Evolutionary conservation across 164 flowering plant genomes (phyloP), one percentile per base, ranked within the genome.

Genomic region (Hamamelis virginiana): DNA sequence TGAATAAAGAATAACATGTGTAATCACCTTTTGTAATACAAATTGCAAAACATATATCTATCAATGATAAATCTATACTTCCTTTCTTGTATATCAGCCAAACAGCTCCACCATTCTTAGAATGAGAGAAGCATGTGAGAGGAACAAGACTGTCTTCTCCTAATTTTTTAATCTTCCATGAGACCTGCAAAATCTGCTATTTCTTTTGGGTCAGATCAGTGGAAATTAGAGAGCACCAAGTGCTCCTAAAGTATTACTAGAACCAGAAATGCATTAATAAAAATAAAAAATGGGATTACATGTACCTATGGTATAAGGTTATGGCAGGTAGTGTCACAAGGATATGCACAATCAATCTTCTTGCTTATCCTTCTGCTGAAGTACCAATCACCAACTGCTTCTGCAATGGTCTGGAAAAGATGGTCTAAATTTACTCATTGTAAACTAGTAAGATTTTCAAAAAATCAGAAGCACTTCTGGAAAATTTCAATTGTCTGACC

Each of bases 321-420:
- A 68, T 80, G 91, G 74, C 98, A 92, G 47, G 86, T 77, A 13
- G 45, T 62, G 72, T 90, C 86, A 68, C 97, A 89, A 71, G 98
- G 97, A 83, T 92, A 94, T 62, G 91, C 73, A 73, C 92, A 84
- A 22, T 91, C 98, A 23, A 91, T 82, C 68, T 74, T 82, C 74
- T 84, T 88, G 68, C 78, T 72, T 51, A 68, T 69, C 8, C 47
- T 77, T 76, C 97, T 77, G 60, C 82, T 76, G 28, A 88, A 94
- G 69, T 89, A 92, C 98, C 97, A 94, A 73, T 90, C 91, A 0
- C 98, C 98, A 50, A 94, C 94, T 58, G 91, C 85, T 74, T 84
- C 82, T 72, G 97, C 86, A 66, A 94, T 87, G 51, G 90, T 86
- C 98, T 94, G 90, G 11, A 72, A 59, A 33, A 43, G 64, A 53